Evolutionary conservation across 768 basidiomycete genomes (phyloP), one percentile per base, ranked within the genome.

Genomic region (Mycena sanguinolenta): DNA sequence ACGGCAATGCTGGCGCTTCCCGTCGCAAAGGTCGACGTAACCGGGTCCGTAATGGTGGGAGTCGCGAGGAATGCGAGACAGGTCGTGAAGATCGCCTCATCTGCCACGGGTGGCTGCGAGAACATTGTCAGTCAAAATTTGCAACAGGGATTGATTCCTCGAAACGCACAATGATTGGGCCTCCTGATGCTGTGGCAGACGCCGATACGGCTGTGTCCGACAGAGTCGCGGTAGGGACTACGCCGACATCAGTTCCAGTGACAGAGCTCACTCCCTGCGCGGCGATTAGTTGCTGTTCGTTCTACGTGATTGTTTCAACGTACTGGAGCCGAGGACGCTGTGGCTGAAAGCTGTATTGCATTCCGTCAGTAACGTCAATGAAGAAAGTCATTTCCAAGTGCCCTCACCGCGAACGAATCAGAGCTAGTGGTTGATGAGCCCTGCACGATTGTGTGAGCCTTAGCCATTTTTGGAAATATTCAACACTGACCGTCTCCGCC

Each of bases 41-140:
- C 32, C 32, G 32, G 32, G 32, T 34, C 32, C 32, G 63, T 64
- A 6, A 5, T 42, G 5, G 63, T 30, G 8, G 36, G 25, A 5
- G 63, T 55, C 13, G 63, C 38, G 21, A 64, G 54, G 53, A 64
- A 64, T 1, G 38, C 63, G 13, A 64, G 63, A 28, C 63, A 64
- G n/a, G 63, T 64, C 12, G 63, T 64, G 53, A 64, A 64, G 0
- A 64, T 14, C 1, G 34, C 63, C 19, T 38, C 34, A 12, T 19
- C 63, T 64, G 50, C 7, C 8, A 34, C n/a, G n/a, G 32, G 6
- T 21, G 4, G 21, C 16, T 57, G 14, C 10, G 17, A 55, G 17
- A 46, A 50, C 14, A 27, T 4, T 21, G 23, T n/a, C n/a, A n/a
- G n/a, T n/a, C n/a, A n/a, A n/a, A n/a, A n/a, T n/a, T n/a, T n/a